These are phyloP conservation scores for Elaeagnus macrophylla DNA, from an alignment of 306 rosid species.

Conservation along the genomic window DNA sequence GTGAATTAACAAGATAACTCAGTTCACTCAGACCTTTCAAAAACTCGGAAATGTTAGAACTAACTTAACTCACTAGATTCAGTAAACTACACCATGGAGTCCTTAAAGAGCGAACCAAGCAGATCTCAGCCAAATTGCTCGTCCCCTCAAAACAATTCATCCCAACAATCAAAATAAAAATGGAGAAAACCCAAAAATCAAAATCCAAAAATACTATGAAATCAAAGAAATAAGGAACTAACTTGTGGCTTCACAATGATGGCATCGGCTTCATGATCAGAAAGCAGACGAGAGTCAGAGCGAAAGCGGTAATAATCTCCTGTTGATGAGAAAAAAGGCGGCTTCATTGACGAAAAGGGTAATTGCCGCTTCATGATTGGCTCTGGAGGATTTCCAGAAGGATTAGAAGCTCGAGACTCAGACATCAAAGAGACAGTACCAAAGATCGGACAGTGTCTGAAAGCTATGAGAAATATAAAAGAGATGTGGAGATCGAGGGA, in stretches of 20 bases:
- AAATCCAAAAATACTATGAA: constrained; percentile 6
- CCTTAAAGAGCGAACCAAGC: constrained; percentile 14
- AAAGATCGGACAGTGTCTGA: constrained; percentile 2
- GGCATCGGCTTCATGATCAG: constrained; percentile 50
- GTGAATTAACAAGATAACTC: neutral
- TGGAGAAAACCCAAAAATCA: neutral
- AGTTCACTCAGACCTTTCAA: constrained; percentile 1
- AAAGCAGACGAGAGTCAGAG: constrained; percentile 40
- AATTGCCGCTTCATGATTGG: constrained; percentile 68
- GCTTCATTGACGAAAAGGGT: constrained; percentile 62
- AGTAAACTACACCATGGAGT: constrained; percentile 15
- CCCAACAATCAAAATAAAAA: neutral
- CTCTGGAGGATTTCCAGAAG: constrained; percentile 31
- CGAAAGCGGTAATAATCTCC: constrained; percentile 72
- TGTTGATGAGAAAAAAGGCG: constrained; percentile 51
- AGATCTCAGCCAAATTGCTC: constrained; percentile 31
- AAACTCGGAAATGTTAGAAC: constrained; percentile 17
- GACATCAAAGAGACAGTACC: constrained; percentile 42
- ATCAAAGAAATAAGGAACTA: constrained; percentile 9
- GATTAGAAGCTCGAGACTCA: constrained; percentile 37
- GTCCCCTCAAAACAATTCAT: neutral
- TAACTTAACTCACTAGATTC: constrained; percentile 14
- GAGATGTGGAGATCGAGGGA: constrained; percentile 1
- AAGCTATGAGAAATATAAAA: too few relatives aligned
- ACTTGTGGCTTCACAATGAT: constrained; percentile 61